A percentile compares a stretch with the other conserved stretches of the same genome.
These are phyloP conservation scores for Zygoascus sp. DNA, from an alignment of 1,139 yeast genomes.

Conservation along the genomic window DNA sequence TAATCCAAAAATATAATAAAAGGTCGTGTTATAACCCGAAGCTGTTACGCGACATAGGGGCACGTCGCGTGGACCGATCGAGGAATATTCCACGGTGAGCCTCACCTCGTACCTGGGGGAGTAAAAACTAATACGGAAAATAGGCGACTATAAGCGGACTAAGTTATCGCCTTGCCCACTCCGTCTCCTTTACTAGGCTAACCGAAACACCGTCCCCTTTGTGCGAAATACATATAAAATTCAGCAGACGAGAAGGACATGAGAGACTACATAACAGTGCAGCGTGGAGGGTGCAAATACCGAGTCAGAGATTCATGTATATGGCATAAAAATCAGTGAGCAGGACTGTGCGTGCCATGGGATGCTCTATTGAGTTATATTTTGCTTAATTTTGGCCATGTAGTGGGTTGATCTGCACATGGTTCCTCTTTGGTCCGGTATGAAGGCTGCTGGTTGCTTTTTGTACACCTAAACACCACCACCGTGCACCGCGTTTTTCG, in stretches of 20 bases:
- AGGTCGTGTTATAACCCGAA: not conserved
- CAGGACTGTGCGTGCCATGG: not conserved
- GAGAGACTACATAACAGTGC: too few species aligned
- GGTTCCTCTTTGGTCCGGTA: conserved; percentile 1
- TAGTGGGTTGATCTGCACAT: not conserved
- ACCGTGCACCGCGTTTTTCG: conserved; percentile 3
- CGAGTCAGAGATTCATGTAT: too few species aligned
- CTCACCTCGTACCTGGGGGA: not conserved
- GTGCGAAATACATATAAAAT: too few species aligned
- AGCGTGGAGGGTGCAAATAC: too few species aligned
- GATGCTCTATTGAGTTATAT: not conserved
- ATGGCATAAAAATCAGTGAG: too few species aligned
- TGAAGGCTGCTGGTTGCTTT: conserved; percentile 6
- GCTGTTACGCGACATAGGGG: conserved; percentile 7
- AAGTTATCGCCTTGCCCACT: too few species aligned
- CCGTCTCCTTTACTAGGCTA: too few species aligned
- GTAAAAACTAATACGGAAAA: not conserved
- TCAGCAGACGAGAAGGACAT: too few species aligned
- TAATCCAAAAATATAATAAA: not conserved
- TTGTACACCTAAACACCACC: conserved; percentile 8
- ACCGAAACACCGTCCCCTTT: too few species aligned
- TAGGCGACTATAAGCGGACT: not conserved
- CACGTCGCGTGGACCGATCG: conserved; percentile 3
- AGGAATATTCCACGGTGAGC: conserved; percentile 1
- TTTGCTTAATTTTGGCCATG: not conserved